Percentiles rank a stretch among this genome's conserved stretches.
Conservation (phyloP, 371 early-diverging fungal genomes). For the Mortierella sp. region DNA sequence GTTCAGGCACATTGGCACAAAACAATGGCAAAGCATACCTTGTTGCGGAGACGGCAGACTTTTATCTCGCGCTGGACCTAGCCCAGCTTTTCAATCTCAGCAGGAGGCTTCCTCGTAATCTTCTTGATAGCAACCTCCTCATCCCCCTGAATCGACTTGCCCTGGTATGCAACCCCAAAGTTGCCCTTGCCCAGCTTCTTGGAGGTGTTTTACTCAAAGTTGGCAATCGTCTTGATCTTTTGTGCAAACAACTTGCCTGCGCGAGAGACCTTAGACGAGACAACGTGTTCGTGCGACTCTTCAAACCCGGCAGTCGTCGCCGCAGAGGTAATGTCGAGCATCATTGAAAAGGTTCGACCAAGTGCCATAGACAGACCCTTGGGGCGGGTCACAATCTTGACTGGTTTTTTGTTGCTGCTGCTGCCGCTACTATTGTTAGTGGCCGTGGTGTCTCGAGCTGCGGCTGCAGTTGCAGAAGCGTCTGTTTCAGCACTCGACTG, state of each 20-base stretch:
- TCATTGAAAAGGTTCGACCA: not conserved
- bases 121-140: slow-evolving; percentile 48
- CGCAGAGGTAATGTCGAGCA: slow-evolving; percentile 9
- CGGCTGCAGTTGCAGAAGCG: not conserved
- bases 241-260: slow-evolving; percentile 44
- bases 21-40: slow-evolving; percentile 9
- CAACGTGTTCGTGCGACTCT: slow-evolving; percentile 17
- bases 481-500: not conserved
- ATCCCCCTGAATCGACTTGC: slow-evolving; percentile 27
- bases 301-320: slow-evolving; percentile 6
- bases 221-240: slow-evolving; percentile 51
- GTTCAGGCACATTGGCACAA: not conserved
- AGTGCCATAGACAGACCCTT: slow-evolving; percentile 1
- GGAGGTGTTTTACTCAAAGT: slow-evolving; percentile 44
- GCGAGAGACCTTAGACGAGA: slow-evolving; percentile 44
- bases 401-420: not conserved
- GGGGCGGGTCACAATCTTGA: not conserved
- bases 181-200: slow-evolving; percentile 55
- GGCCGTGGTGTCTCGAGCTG: not conserved
- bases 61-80: slow-evolving; percentile 49
- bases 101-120: slow-evolving; percentile 46
- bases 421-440: not conserved
- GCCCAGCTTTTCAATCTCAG: slow-evolving; percentile 49
- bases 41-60: slow-evolving; percentile 38
- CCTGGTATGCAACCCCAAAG: slow-evolving; percentile 52